Evolutionary conservation across 2,329 filamentous ascomycete species (phyloP), one percentile per base, ranked within the genome.

Genomic region (Calcarisporium arbuscula): DNA sequence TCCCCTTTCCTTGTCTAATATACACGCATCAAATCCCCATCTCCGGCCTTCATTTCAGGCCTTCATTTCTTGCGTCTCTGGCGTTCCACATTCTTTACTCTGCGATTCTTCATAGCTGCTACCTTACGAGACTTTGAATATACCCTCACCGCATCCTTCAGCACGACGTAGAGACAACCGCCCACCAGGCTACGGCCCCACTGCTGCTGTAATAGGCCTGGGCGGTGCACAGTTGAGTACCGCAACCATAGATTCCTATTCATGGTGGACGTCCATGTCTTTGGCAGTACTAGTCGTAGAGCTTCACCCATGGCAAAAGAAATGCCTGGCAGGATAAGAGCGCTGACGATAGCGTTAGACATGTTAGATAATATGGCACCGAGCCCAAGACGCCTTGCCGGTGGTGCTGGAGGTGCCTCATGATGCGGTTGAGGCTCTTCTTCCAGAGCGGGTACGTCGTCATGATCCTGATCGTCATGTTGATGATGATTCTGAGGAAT

Each of bases 101-200:
- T 65, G 35, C 76, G 66, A 28, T 70, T 67, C 6, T 65, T 63
- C 48, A 72, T 69, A 21, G 75, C 68, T 46, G 72, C 66, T 10
- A 75, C 77, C 41, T 68, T 69, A 41, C 75, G 66, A 54, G 78
- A 79, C 59, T 82, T 82, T 44, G 71, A 68, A 50, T 80, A 83
- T 17, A 84, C 57, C 38, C 65, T 62, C 32, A 81, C 61, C 4
- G 65, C 67, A 47, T 84, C 79, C 57, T 90, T 92, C 34, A 95
- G 58, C 8, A 95, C 80, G 12, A 96, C 80, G 50, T 90, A 95
- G 15, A 94, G 62, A 53, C 86, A 92, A 0, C 92, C 92, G 2
- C 92, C 92, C 2, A 92, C 72, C 4, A 98, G 67, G 50, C 85
- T 95, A 36, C 92, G 72, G 1, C 88, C 92, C 87, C 92, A 96